Evolutionary conservation across 345 rosid genomes (phyloP).

Genomic region (Gossypium herbaceum): DNA sequence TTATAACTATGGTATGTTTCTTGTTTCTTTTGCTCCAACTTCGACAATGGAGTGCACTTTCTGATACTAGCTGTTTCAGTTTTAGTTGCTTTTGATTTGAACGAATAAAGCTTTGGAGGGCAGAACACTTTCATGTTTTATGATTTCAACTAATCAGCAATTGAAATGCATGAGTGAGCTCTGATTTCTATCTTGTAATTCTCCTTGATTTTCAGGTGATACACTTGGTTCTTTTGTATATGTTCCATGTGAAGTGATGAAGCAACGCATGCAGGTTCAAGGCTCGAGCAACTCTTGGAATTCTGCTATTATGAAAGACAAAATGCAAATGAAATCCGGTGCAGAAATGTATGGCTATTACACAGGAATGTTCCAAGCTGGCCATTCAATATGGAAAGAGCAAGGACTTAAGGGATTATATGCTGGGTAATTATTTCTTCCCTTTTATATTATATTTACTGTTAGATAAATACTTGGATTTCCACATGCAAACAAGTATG

Average conservation of each 20-base stretch:
- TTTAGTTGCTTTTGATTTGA: background rate
- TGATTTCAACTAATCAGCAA: background rate
- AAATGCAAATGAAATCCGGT: slow-evolving; percentile 38
- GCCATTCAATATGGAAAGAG: slow-evolving; percentile 73
- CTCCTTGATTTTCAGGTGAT: slow-evolving; percentile 61
- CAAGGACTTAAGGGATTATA: slow-evolving; percentile 84
- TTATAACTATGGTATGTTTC: background rate
- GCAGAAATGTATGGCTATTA: slow-evolving; percentile 68
- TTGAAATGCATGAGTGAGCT: slow-evolving; percentile 20
- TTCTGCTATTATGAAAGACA: slow-evolving; percentile 43
- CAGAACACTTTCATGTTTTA: background rate
- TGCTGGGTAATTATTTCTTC: slow-evolving; percentile 58
- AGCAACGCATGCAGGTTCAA: slow-evolving; percentile 98
- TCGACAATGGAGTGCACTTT: background rate
- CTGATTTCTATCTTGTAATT: slow-evolving; percentile 26
- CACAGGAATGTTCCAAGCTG: slow-evolving; percentile 86
- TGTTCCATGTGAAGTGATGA: slow-evolving; percentile 96
- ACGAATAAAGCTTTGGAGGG: background rate
- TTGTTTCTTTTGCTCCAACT: background rate
- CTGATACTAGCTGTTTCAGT: background rate
- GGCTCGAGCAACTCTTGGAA: slow-evolving; percentile 77
- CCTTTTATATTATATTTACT: slow-evolving; percentile 11
- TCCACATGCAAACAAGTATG: background rate
- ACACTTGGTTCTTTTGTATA: slow-evolving; percentile 87
- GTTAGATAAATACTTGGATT: background rate